phyloP scores from a whole-genome alignment of 139 green algal species.

The Chlamydomonas sphaeroides region DNA sequence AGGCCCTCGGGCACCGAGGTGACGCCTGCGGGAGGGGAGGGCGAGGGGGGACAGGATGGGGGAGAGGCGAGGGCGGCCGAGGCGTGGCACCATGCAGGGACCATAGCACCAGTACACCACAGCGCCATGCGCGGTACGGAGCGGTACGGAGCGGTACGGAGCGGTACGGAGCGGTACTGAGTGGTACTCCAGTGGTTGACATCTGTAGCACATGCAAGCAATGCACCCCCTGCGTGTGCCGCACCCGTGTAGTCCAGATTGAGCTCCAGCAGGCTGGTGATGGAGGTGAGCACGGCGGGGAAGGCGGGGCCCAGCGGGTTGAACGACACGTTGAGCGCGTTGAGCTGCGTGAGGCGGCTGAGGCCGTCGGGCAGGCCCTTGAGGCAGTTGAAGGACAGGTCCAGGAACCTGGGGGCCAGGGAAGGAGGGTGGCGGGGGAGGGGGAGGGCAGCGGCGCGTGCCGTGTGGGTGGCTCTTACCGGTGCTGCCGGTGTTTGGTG shows the following conservation, averaged over 20 bases:
- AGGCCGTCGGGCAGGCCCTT: conserved; percentile 42
- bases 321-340: conserved; percentile 63
- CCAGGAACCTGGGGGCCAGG: conserved; percentile 37
- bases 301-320: conserved; percentile 56
- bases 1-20: conserved; percentile 36
- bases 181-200: too few relatives aligned
- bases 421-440: not conserved
- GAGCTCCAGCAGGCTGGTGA: conserved; percentile 64
- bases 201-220: too few relatives aligned
- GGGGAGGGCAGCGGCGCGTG: too few relatives aligned
- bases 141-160: too few relatives aligned
- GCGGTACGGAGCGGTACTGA: too few relatives aligned
- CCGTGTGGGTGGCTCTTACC: too few relatives aligned
- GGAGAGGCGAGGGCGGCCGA: too few relatives aligned
- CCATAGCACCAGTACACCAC: too few relatives aligned
- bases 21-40: conserved; percentile 31
- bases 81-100: too few relatives aligned
- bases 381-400: conserved; percentile 64
- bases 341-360: conserved; percentile 36
- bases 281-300: conserved; percentile 48
- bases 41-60: not conserved
- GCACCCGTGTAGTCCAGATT: conserved; percentile 67
- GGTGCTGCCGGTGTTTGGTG: too few relatives aligned
- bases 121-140: too few relatives aligned
- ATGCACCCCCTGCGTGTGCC: too few relatives aligned